Evolutionary conservation across 345 rosid genomes (phyloP).

Genomic region (Eucalyptus brandiana): DNA sequence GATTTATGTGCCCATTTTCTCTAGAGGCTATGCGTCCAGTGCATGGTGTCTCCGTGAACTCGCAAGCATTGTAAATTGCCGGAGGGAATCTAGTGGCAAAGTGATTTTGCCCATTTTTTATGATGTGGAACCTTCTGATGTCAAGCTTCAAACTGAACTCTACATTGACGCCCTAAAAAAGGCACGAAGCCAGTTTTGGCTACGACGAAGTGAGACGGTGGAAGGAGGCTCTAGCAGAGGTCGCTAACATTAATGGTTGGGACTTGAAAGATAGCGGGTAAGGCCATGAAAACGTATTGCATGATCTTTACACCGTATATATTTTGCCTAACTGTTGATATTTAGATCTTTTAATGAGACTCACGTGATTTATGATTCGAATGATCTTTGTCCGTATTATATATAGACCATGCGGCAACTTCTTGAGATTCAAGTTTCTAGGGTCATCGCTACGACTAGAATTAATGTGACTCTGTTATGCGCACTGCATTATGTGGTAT

Average conservation of each 20-base stretch:
- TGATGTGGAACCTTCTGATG: background rate
- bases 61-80: background rate
- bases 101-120: background rate
- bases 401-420: background rate
- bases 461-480: no score
- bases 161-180: background rate
- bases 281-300: background rate
- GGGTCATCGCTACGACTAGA: background rate
- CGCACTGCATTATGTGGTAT: no score
- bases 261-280: background rate
- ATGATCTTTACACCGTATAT: background rate
- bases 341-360: background rate
- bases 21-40: background rate
- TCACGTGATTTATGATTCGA: background rate
- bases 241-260: background rate
- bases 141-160: background rate
- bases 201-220: background rate
- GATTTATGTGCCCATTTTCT: background rate
- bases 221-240: background rate
- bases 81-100: background rate
- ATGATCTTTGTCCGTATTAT: background rate
- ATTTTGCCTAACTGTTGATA: background rate
- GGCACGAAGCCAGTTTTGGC: background rate
- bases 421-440: background rate
- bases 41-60: background rate